Evolutionary conservation across 2,329 filamentous ascomycete species (phyloP).

Genomic region (Colletotrichum spaethianum): DNA sequence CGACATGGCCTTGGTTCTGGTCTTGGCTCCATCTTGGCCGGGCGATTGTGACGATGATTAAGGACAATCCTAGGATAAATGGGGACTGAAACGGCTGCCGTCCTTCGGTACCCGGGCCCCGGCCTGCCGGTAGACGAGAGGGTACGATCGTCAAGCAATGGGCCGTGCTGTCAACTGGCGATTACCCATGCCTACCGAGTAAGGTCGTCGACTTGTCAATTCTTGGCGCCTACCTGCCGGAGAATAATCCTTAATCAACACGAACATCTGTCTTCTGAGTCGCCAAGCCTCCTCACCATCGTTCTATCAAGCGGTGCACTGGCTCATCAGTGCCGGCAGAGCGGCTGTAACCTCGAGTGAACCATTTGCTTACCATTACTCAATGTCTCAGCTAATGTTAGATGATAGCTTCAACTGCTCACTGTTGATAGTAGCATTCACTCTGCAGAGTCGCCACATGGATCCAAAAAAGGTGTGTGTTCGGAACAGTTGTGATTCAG

Average conservation of each 20-base stretch:
- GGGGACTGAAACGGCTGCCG: constrained; percentile 22
- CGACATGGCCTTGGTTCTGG: constrained; percentile 19
- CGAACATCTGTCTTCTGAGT: not conserved
- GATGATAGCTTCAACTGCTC: not conserved
- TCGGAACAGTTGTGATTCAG: not conserved
- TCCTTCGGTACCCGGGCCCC: constrained; percentile 20
- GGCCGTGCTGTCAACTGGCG: constrained; percentile 32
- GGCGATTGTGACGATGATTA: constrained; percentile 28
- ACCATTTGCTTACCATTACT: not conserved
- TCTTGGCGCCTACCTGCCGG: constrained; percentile 22
- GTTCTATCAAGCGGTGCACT: not conserved
- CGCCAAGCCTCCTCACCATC: constrained; percentile 14
- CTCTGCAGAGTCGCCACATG: not conserved
- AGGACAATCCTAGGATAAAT: not conserved
- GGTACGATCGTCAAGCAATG: constrained; percentile 25
- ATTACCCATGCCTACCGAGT: constrained; percentile 20
- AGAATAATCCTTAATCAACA: not conserved
- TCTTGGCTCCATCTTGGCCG: constrained; percentile 36
- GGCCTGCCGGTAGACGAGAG: constrained; percentile 14
- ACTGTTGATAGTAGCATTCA: not conserved
- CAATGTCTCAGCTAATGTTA: not conserved
- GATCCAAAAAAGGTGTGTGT: not conserved
- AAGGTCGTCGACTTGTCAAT: not conserved
- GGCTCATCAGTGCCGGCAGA: not conserved
- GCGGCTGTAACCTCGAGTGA: not conserved